Conservation (phyloP, 2,329 filamentous ascomycete genomes). For the Alternaria sp. region DNA sequence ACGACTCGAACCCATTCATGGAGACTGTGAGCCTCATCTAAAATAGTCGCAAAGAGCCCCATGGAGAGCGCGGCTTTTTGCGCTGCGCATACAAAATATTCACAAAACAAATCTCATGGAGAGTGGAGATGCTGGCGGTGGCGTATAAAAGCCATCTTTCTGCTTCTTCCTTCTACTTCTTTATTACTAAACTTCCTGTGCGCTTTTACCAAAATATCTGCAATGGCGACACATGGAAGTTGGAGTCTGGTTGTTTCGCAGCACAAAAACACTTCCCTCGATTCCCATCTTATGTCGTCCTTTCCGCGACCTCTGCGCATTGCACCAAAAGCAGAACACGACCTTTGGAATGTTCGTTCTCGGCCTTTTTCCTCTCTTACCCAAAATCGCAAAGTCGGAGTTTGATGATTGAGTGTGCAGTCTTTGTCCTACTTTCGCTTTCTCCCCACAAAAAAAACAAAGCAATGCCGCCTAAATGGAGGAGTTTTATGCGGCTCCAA, state of each 20-base stretch:
- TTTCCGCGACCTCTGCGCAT: not conserved
- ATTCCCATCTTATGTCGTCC: not conserved
- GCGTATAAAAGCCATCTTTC: not conserved
- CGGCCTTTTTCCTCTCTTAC: not conserved
- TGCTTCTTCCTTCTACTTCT: not conserved
- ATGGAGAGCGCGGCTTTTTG: too few relatives aligned
- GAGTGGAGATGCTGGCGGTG: too few relatives aligned
- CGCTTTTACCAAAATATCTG: not conserved
- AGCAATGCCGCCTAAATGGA: too few relatives aligned
- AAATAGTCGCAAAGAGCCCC: too few relatives aligned
- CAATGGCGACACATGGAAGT: too few relatives aligned
- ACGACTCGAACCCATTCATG: too few relatives aligned
- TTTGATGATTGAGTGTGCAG: not conserved
- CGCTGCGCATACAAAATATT: not conserved
- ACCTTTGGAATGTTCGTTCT: not conserved
- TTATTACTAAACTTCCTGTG: not conserved
- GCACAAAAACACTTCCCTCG: too few relatives aligned
- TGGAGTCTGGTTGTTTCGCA: too few relatives aligned
- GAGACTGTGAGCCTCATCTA: too few relatives aligned
- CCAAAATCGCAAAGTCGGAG: rapidly evolving
- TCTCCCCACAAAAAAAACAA: not conserved
- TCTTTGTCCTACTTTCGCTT: rapidly evolving
- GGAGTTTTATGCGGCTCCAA: not conserved
- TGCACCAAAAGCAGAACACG: not conserved
- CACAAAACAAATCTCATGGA: too few relatives aligned